These are phyloP conservation scores for Caulochytrium protostelioides DNA, from an alignment of 371 early-diverging fungal species.

Conservation along the genomic window DNA sequence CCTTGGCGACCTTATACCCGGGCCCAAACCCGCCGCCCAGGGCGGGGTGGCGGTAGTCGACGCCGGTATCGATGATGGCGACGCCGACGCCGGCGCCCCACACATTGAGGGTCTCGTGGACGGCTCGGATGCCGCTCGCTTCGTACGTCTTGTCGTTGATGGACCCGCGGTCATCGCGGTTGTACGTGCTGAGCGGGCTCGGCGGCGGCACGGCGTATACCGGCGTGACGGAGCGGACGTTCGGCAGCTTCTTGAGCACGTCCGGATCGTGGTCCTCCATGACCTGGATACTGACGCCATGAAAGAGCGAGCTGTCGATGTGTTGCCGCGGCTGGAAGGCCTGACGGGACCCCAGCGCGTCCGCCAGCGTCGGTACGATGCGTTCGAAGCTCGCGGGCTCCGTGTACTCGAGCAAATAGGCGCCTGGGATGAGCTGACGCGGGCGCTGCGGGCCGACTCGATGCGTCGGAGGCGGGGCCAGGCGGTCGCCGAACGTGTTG, in stretches of 20 bases:
- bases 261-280: neutral
- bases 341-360: too few species aligned
- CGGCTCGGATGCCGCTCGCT: slow-evolving; percentile 7
- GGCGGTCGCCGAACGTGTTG: too few species aligned
- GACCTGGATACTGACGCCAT: slow-evolving; percentile 1
- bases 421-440: too few species aligned
- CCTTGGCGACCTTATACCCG: slow-evolving; percentile 33
- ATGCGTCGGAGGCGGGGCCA: too few species aligned
- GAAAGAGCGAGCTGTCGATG: slow-evolving; percentile 1
- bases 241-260: neutral
- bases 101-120: slow-evolving; percentile 4
- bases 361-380: too few species aligned
- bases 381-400: too few species aligned
- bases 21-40: slow-evolving; percentile 44
- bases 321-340: too few species aligned
- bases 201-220: neutral
- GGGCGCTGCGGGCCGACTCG: too few species aligned
- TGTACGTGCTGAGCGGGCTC: too few species aligned
- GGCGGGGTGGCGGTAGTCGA: slow-evolving; percentile 47
- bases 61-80: slow-evolving; percentile 30
- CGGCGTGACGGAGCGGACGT: neutral
- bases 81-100: slow-evolving; percentile 17
- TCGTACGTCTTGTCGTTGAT: neutral
- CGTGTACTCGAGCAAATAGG: too few species aligned
- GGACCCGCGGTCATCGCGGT: too few species aligned